Evolutionary conservation across 1,284 basidiomycete genomes (phyloP).

Genomic region (Cutaneotrichosporon sp.): DNA sequence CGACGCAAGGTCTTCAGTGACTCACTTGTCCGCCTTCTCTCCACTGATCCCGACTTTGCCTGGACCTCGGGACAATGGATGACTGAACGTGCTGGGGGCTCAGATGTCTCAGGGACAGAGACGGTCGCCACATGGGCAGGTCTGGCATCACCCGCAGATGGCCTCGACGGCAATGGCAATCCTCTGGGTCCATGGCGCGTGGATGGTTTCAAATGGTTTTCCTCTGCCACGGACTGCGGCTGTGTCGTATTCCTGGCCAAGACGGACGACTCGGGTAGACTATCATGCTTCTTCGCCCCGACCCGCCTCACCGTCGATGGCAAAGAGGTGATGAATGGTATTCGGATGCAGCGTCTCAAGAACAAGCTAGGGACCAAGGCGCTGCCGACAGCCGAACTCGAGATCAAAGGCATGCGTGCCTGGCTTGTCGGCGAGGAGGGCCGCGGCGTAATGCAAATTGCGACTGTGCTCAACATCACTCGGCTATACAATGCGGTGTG

Average conservation of each 20-base stretch:
- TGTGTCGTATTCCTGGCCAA: slow-evolving; percentile 15
- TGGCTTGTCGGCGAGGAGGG: slow-evolving; percentile 62
- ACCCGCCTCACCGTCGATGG: slow-evolving; percentile 52
- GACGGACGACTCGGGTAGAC: slow-evolving; percentile 52
- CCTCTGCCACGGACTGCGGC: slow-evolving; percentile 63
- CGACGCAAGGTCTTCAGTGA: slow-evolving; percentile 13
- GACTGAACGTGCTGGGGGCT: slow-evolving; percentile 74
- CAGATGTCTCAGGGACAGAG: slow-evolving; percentile 69
- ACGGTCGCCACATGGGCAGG: slow-evolving; percentile 57
- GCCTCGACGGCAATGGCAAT: slow-evolving; percentile 14
- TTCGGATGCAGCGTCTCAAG: slow-evolving; percentile 68
- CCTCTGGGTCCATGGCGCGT: slow-evolving; percentile 40
- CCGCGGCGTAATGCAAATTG: slow-evolving; percentile 63
- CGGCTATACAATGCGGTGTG: slow-evolving; percentile 59
- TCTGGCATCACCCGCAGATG: not conserved
- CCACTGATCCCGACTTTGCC: slow-evolving; percentile 54
- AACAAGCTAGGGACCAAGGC: slow-evolving; percentile 72
- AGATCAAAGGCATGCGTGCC: slow-evolving; percentile 58
- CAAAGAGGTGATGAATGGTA: slow-evolving; percentile 57
- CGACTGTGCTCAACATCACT: slow-evolving; percentile 70
- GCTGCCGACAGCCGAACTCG: slow-evolving; percentile 72
- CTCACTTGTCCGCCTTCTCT: slow-evolving; percentile 13
- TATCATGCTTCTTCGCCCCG: slow-evolving; percentile 57
- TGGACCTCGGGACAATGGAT: slow-evolving; percentile 79
- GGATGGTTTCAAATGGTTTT: slow-evolving; percentile 77